Evolutionary conservation across 179 eudicot species (phyloP).

Genomic region (Silene vulgaris): DNA sequence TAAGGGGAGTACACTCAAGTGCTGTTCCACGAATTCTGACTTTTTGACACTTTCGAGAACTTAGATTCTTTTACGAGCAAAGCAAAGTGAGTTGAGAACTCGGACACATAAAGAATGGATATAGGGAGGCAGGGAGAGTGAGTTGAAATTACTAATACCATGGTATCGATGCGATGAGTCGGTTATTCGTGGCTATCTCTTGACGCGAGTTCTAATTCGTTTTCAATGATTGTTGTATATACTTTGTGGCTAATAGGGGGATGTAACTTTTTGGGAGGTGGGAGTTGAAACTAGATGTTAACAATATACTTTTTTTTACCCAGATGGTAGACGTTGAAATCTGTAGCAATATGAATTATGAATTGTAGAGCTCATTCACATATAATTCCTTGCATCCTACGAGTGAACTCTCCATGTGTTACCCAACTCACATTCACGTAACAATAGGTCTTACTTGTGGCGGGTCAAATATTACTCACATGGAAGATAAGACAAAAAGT

Average conservation of each 20-base stretch:
- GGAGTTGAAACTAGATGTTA: background rate
- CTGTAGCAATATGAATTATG: too few relatives aligned
- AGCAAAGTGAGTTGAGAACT: background rate
- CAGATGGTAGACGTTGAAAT: too few relatives aligned
- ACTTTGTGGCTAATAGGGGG: conserved; percentile 7
- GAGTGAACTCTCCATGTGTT: too few relatives aligned
- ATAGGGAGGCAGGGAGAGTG: background rate
- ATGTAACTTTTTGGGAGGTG: background rate
- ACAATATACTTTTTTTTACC: too few relatives aligned
- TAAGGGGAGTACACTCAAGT: background rate
- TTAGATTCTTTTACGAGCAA: background rate
- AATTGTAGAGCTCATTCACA: too few relatives aligned
- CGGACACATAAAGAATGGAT: background rate
- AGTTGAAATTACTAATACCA: background rate
- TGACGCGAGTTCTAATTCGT: background rate
- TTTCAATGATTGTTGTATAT: conserved; percentile 3
- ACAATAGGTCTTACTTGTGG: too few relatives aligned
- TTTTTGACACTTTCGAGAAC: conserved; percentile 15
- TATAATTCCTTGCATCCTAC: too few relatives aligned
- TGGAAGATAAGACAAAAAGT: too few relatives aligned
- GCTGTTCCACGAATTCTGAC: background rate
- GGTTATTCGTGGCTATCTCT: background rate
- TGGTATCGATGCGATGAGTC: background rate
- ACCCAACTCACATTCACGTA: too few relatives aligned
- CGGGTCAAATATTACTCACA: too few relatives aligned